Conservation (phyloP, 768 basidiomycete species). For the Tylopilus felleus region DNA sequence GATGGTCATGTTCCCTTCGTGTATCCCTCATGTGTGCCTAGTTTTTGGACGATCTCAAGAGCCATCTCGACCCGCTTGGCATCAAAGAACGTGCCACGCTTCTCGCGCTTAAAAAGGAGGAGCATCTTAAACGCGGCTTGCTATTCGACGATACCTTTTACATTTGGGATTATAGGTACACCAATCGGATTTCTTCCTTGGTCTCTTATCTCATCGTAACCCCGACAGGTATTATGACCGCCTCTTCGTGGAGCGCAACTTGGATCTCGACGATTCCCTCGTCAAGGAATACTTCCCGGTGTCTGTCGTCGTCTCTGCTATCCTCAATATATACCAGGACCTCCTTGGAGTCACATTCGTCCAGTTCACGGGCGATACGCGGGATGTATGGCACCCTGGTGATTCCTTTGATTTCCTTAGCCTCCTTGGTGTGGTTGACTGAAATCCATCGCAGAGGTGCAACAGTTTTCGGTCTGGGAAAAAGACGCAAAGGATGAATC, state of each 20-base stretch:
- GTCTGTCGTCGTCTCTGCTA: constrained; percentile 73
- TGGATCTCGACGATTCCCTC: constrained; percentile 70
- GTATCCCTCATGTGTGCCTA: constrained; percentile 22
- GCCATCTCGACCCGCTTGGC: constrained; percentile 70
- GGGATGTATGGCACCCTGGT: constrained; percentile 81
- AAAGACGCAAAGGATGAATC: constrained; percentile 65
- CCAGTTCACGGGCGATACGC: constrained; percentile 49
- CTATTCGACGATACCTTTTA: constrained; percentile 72
- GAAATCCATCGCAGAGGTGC: constrained; percentile 54
- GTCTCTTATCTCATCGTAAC: neutral
- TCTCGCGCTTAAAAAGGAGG: constrained; percentile 71
- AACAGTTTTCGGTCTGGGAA: constrained; percentile 84
- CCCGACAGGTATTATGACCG: constrained; percentile 30
- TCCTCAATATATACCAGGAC: constrained; percentile 80
- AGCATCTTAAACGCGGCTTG: constrained; percentile 55
- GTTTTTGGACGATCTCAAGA: constrained; percentile 78
- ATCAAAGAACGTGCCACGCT: constrained; percentile 63
- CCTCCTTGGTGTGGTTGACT: neutral
- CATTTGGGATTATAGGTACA: constrained; percentile 80
- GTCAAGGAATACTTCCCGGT: constrained; percentile 93
- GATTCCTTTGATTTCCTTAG: constrained; percentile 10
- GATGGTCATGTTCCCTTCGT: neutral
- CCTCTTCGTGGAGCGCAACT: constrained; percentile 56
- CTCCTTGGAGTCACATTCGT: constrained; percentile 72
- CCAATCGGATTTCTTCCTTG: neutral